A percentile compares a stretch with the other conserved stretches of the same genome.
phyloP scores from a whole-genome alignment of 2,329 filamentous ascomycete genomes.

The Microcera coccophila region DNA sequence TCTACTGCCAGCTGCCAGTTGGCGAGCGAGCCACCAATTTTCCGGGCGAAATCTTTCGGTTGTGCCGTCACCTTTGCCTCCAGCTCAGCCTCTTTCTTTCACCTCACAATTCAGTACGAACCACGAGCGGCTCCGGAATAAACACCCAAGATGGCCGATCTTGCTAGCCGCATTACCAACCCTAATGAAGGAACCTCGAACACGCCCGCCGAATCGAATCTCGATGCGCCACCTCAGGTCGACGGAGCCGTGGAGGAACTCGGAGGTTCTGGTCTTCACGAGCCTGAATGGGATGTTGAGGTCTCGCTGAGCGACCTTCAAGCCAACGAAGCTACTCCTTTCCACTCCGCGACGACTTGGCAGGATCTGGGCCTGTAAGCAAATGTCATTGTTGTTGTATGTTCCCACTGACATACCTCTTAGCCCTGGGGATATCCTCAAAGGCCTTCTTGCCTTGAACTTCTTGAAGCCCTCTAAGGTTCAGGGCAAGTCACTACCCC shows the following conservation, averaged over 20 bases:
- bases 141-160: slow-evolving; percentile 41
- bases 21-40: background rate
- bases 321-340: slow-evolving; percentile 77
- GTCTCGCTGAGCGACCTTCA: slow-evolving; percentile 90
- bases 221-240: slow-evolving; percentile 31
- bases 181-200: slow-evolving; percentile 33
- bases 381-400: background rate
- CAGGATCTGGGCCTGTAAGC: slow-evolving; percentile 77
- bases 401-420: background rate
- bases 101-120: background rate
- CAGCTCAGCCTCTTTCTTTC: slow-evolving; percentile 13
- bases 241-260: slow-evolving; percentile 36
- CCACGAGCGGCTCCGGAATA: background rate
- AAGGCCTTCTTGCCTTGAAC: slow-evolving; percentile 74
- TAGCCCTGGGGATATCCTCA: slow-evolving; percentile 55
- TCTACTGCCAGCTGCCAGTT: background rate
- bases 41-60: background rate
- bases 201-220: slow-evolving; percentile 15
- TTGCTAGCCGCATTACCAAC: slow-evolving; percentile 50
- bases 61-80: slow-evolving; percentile 6
- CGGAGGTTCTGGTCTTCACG: slow-evolving; percentile 54
- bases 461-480: slow-evolving; percentile 97
- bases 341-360: slow-evolving; percentile 81
- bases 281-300: slow-evolving; percentile 82
- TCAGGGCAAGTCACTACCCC: slow-evolving; percentile 87